These are phyloP conservation scores for Xylariaceae sp. DNA, from an alignment of 2,329 filamentous ascomycete species.

Conservation along the genomic window DNA sequence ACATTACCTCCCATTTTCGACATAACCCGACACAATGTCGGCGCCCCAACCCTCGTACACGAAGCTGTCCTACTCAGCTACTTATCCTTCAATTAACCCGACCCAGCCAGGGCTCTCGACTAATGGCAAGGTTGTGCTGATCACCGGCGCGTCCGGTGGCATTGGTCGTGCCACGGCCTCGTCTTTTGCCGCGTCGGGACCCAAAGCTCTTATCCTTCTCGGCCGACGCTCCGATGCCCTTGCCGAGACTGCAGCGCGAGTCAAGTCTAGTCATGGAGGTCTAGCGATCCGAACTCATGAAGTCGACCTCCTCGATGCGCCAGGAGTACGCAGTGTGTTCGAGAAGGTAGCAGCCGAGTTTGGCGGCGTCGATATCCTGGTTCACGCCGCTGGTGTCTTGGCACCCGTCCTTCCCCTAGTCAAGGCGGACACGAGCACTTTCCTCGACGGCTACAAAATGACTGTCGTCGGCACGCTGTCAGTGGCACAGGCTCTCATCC, in stretches of 20 bases:
- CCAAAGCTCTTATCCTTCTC: conserved; percentile 27
- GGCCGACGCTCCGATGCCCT: conserved; percentile 27
- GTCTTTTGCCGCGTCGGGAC: conserved; percentile 45
- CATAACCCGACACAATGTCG: too few relatives aligned
- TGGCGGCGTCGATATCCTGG: conserved; percentile 47
- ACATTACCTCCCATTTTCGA: too few relatives aligned
- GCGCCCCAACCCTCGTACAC: conserved; percentile 29
- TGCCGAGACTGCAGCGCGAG: conserved; percentile 17
- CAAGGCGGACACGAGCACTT: conserved; percentile 34
- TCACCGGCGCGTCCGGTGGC: conserved; percentile 46
- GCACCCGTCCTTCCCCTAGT: conserved; percentile 24
- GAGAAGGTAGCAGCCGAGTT: conserved; percentile 23
- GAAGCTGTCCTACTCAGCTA: conserved; percentile 19
- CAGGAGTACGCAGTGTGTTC: conserved; percentile 33
- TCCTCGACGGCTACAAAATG: conserved; percentile 44
- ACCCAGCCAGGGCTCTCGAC: conserved; percentile 24
- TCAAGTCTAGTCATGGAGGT: background rate
- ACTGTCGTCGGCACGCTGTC: conserved; percentile 42
- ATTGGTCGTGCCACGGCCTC: conserved; percentile 45
- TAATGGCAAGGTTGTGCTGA: conserved; percentile 42
- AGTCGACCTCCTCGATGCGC: conserved; percentile 33
- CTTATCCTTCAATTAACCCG: conserved; percentile 26
- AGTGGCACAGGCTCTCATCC: conserved; percentile 39
- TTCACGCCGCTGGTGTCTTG: conserved; percentile 43
- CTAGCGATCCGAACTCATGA: conserved; percentile 35